phyloP scores from a whole-genome alignment of 2,329 filamentous ascomycete species.

The Chalaropsis thielavioides region DNA sequence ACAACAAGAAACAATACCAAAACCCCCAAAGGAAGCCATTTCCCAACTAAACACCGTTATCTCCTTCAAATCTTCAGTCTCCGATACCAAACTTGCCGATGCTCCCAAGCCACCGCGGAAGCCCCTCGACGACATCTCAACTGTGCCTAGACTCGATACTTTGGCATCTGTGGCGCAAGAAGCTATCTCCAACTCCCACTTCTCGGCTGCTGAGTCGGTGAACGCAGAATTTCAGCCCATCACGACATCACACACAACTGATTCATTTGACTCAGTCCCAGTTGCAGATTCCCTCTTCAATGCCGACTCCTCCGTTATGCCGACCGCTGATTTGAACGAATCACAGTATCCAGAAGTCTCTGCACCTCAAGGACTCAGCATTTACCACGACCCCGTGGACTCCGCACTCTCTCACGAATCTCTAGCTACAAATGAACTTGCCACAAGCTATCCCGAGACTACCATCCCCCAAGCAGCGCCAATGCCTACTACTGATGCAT shows the following conservation, averaged over 20 bases:
- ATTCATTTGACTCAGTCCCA: neutral
- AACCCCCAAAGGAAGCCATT: neutral
- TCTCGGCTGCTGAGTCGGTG: neutral
- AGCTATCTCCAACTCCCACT: neutral
- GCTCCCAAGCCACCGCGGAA: neutral
- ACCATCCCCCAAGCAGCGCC: neutral
- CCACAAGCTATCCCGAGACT: neutral
- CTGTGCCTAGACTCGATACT: neutral
- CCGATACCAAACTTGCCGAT: neutral
- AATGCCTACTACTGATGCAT: neutral
- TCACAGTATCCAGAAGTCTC: neutral
- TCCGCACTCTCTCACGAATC: neutral
- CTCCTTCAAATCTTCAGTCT: neutral
- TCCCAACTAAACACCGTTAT: neutral
- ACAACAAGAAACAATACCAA: neutral
- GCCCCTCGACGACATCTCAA: neutral
- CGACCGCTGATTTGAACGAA: neutral
- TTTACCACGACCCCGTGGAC: neutral
- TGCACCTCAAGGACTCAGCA: neutral
- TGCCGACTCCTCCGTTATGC: neutral
- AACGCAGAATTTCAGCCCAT: neutral
- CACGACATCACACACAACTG: neutral
- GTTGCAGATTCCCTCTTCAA: neutral
- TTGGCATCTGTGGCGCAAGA: slow-evolving; percentile 5
- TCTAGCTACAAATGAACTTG: neutral